Conservation (phyloP, 805 yeast genomes). For the Kluyveromyces nonfermentans region DNA sequence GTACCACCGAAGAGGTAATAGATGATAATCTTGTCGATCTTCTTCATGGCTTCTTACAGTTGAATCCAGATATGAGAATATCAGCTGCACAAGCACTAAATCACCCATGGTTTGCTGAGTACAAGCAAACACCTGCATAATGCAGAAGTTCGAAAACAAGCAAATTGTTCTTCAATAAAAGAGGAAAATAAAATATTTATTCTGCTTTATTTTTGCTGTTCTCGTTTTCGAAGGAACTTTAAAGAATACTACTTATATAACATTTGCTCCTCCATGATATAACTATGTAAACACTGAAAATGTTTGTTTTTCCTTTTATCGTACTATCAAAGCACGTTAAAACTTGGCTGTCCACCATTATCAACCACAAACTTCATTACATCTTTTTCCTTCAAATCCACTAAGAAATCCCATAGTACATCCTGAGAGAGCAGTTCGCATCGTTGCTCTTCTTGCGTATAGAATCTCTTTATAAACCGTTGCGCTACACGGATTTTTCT, state of each 20-base stretch:
- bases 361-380: conserved; percentile 14
- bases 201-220: too few species aligned
- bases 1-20: conserved; percentile 18
- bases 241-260: too few species aligned
- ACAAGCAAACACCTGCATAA: conserved; percentile 10
- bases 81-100: conserved; percentile 44
- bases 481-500: conserved; percentile 6
- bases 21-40: conserved; percentile 25
- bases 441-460: conserved; percentile 4
- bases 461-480: conserved; percentile 9
- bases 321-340: conserved; percentile 10
- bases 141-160: too few species aligned
- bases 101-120: conserved; percentile 33
- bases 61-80: conserved; percentile 44
- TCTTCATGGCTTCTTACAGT: conserved; percentile 34
- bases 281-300: background rate
- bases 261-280: background rate
- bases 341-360: conserved; percentile 22
- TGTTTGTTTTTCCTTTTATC: background rate
- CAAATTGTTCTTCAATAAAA: too few species aligned
- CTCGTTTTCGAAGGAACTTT: too few species aligned
- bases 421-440: conserved; percentile 13
- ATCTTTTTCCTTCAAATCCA: conserved; percentile 10
- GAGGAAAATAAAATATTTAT: too few species aligned
- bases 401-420: conserved; percentile 15